phyloP scores from a whole-genome alignment of 2,329 filamentous ascomycete genomes.

The Colletotrichum tropicale region DNA sequence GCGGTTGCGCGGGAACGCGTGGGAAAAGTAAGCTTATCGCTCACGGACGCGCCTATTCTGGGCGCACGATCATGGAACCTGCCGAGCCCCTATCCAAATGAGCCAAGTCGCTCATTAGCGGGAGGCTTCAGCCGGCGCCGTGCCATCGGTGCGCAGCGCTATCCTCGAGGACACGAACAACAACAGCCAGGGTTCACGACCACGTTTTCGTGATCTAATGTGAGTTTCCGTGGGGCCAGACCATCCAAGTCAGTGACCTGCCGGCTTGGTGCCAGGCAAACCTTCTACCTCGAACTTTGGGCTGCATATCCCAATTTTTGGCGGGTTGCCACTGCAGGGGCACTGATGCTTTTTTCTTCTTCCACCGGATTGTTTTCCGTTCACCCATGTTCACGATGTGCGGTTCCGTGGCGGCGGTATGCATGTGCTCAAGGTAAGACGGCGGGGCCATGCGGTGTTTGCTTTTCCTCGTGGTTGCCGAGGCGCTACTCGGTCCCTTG shows the following conservation, averaged over 20 bases:
- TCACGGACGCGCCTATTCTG: background rate
- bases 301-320: background rate
- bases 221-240: background rate
- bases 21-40: background rate
- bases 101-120: background rate
- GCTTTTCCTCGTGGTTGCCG: constrained; percentile 10
- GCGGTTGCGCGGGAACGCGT: constrained; percentile 4
- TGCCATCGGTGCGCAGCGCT: constrained; percentile 5
- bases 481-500: constrained; percentile 7
- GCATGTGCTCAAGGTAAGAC: background rate
- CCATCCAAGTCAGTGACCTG: background rate
- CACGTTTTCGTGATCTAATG: background rate
- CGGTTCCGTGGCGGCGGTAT: background rate
- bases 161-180: background rate
- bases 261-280: background rate
- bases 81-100: background rate
- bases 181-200: background rate
- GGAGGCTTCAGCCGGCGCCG: constrained; percentile 10
- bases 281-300: background rate
- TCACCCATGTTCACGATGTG: background rate
- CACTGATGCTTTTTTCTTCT: background rate
- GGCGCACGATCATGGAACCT: background rate
- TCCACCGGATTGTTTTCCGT: background rate
- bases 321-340: background rate
- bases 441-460: background rate